Percentiles rank a stretch among this genome's conserved stretches.
These are phyloP conservation scores for Coemansia sp. DNA, from an alignment of 192 early-diverging fungal genomes.

Conservation along the genomic window DNA sequence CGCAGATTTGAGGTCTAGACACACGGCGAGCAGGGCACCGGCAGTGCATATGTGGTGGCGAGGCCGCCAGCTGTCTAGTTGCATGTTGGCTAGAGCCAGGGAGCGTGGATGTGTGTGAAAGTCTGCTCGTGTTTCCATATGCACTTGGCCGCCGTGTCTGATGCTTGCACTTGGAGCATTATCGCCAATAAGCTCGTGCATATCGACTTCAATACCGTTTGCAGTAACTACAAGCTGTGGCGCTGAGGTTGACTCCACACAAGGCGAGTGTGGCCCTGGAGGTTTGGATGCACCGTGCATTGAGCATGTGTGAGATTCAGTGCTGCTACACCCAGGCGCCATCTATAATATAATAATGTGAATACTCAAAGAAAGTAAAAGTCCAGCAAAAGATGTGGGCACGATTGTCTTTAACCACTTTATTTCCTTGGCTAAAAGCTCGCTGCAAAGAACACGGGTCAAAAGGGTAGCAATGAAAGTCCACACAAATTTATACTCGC, in stretches of 20 bases:
- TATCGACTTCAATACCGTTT: neutral
- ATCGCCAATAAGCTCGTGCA: conserved; percentile 4
- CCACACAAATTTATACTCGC: neutral
- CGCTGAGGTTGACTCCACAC: no score
- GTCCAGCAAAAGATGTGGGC: neutral
- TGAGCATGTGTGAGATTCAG: neutral
- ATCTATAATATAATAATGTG: neutral
- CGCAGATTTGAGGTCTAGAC: conserved; percentile 89
- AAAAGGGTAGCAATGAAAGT: neutral
- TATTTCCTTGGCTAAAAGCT: neutral
- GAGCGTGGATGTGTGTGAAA: conserved; percentile 53
- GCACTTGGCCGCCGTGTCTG: conserved; percentile 13
- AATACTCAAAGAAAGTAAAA: neutral
- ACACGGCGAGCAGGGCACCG: conserved; percentile 82
- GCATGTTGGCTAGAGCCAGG: conserved; percentile 34
- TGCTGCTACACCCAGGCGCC: neutral
- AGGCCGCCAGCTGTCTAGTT: conserved; percentile 63
- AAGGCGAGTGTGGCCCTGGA: neutral
- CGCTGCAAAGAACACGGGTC: neutral
- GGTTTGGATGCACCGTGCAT: neutral
- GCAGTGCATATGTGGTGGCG: conserved; percentile 76
- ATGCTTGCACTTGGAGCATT: neutral
- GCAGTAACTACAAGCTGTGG: neutral
- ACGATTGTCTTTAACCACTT: no score
- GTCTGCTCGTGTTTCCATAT: conserved; percentile 40